Evolutionary conservation across 768 basidiomycete species (phyloP), one percentile per base, ranked within the genome.

Genomic region (Podaxis rugospora): DNA sequence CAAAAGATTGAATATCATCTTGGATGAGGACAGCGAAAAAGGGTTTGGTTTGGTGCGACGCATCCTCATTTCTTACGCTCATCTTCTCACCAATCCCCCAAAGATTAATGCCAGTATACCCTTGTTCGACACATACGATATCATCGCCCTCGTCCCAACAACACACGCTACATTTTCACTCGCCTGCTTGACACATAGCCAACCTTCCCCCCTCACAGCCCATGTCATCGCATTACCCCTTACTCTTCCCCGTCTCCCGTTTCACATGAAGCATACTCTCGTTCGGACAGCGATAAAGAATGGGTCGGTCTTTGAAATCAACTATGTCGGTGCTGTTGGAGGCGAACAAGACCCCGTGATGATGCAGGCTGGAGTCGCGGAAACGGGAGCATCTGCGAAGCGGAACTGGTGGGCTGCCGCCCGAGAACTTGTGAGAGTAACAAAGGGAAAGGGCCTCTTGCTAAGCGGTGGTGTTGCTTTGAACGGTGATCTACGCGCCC

Each of bases 401-500:
- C 75, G 90, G 42, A 91, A 93, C 64, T 92, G 92, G 92, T 91
- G 93, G 93, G 85, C 89, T 0, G 79, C 84, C 0, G 84, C 90
- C 10, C 76, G 87, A 36, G 93, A 95, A 71, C 76, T 95, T 2
- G 79, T 85, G 16, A 80, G 93, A 1, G 91, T 92, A 1, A 88
- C 91, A 2, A 91, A 91, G 64, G 92, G 92, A 0, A 90, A 86
- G 68, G 88, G 85, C 0, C 69, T 94, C 55, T 69, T 95, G 11
- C 76, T 93, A 5, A 89, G 88, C 62, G 82, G 90, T 1, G 90
- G 90, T 0, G 86, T 83, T 0, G 71, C 80, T n/a, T 72, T 78
- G 4, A 79, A 84, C 47, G 79, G 79, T 14, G 87, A 92, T 70
- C 69, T 90, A 35, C 78, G 93, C 57, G 85, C 84, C 0, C 90